A percentile compares a stretch with the other conserved stretches of the same genome.
Evolutionary conservation across 1,284 basidiomycete species (phyloP).

Genomic region (Trametes sp.): DNA sequence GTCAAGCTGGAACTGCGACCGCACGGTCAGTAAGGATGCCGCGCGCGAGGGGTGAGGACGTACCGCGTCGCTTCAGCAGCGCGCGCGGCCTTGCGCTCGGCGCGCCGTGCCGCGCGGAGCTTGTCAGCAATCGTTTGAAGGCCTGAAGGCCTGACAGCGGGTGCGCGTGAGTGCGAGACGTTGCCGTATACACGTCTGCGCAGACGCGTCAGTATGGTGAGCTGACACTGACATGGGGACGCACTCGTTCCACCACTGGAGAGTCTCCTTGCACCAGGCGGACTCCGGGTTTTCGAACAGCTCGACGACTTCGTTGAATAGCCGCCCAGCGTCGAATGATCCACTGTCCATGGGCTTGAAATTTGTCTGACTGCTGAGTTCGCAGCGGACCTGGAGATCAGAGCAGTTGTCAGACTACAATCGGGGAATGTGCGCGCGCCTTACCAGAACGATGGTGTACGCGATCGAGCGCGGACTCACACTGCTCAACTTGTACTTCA

Average conservation of each 20-base stretch:
- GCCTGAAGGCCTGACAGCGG: no score
- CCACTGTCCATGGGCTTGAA: background rate
- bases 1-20: no score
- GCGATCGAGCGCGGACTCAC: slow-evolving; percentile 1
- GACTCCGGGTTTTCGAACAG: background rate
- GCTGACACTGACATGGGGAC: slow-evolving; percentile 7
- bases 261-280: background rate
- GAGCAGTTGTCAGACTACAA: background rate
- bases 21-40: no score
- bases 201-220: no score
- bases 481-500: background rate
- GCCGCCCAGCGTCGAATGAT: background rate
- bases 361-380: background rate
- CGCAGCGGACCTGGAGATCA: background rate
- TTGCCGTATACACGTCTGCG: no score
- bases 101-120: no score
- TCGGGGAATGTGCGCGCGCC: background rate
- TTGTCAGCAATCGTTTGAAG: no score
- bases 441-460: slow-evolving; percentile 6
- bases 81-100: no score
- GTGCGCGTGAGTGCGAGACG: no score
- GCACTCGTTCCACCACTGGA: background rate
- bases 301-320: background rate
- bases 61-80: no score
- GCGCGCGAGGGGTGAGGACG: no score